Base-by-base conservation (phyloP, 176 grass and related monocot species). In the Eragrostis nindensis region DNA sequence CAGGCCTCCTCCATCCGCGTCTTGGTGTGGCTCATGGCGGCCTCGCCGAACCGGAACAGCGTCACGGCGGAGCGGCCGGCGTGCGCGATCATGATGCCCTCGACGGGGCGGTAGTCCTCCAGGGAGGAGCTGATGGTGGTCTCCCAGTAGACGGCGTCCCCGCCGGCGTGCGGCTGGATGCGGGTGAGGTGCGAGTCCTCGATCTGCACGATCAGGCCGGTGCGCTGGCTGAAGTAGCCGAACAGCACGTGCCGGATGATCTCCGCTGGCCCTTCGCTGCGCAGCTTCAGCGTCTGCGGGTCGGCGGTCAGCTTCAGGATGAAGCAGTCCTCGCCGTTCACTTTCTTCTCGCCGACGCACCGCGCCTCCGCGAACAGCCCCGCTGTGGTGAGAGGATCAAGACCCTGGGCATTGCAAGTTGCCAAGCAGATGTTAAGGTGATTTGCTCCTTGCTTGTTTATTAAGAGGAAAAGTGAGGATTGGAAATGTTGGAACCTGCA, bases 271-370 rank as follows among this genome's bases (percentile, higher is more conserved):
- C 92, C 95, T 19, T 94, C 92, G 74, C 95, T 98, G 7, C 92
- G 90, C n/a, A 89, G 84, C 89, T 91, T 89, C 77, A 98, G 86
- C 44, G 80, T 89, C 74, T 91, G 88, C 5, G 88, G 80, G 69
- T 94, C 88, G 5, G 90, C 90, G 3, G 68, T 78, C 26, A 95
- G 92, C 86, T 95, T 95, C 30, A 98, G 91, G 75, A 98, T 93
- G 92, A 98, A 98, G 88, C 95, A 98, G 52, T 98, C 95, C 86
- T 98, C 95, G 18, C 90, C 92, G 48, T 93, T 93, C 78, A 98
- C 91, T 36, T 91, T 92, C 81, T 89, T 98, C 90, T 98, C 95
- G 11, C 90, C 90, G 1, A 95, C 91, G 88, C 95, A 98, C 36
- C 92, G 88, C n/a, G 95, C 92, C 73, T 93, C 85, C 22, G 88